Conservation (phyloP, 169 alveolate genomes). For the Plasmodium falciparum region DNA sequence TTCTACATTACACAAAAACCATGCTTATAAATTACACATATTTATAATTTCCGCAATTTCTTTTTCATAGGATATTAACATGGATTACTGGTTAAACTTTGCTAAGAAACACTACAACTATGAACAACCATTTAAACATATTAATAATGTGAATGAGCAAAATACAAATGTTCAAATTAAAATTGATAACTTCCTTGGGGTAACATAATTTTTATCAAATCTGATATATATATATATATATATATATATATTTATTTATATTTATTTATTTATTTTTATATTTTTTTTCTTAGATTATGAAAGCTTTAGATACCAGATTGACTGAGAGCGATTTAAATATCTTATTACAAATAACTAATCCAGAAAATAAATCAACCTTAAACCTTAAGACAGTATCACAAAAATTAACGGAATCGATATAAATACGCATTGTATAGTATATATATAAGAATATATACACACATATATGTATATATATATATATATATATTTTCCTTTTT, state of each 20-base stretch:
- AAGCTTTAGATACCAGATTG: conserved; percentile 54
- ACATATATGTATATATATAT: not conserved
- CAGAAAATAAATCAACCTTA: conserved; percentile 42
- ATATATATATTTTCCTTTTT: not conserved
- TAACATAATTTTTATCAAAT: conserved; percentile 2
- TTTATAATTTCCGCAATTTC: not conserved
- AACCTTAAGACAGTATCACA: conserved; percentile 45
- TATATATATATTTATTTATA: not conserved
- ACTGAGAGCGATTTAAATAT: conserved; percentile 41
- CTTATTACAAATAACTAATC: conserved; percentile 34
- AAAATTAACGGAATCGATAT: conserved; percentile 3
- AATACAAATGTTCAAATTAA: conserved; percentile 30
- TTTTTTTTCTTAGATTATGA: conserved; percentile 25
- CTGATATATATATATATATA: not conserved
- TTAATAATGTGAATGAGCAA: conserved; percentile 11
- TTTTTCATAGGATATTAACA: conserved; percentile 30
- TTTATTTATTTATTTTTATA: not conserved
- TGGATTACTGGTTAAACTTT: conserved; percentile 54
- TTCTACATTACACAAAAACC: not conserved
- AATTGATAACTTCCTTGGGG: conserved; percentile 46
- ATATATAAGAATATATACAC: not conserved
- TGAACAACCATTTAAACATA: conserved; percentile 41
- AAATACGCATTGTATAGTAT: not conserved
- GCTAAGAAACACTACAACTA: conserved; percentile 56
- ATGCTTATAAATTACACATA: not conserved